Evolutionary conservation across 176 grass and related monocot species (phyloP).

Genomic region (Tuctoria greenei): DNA sequence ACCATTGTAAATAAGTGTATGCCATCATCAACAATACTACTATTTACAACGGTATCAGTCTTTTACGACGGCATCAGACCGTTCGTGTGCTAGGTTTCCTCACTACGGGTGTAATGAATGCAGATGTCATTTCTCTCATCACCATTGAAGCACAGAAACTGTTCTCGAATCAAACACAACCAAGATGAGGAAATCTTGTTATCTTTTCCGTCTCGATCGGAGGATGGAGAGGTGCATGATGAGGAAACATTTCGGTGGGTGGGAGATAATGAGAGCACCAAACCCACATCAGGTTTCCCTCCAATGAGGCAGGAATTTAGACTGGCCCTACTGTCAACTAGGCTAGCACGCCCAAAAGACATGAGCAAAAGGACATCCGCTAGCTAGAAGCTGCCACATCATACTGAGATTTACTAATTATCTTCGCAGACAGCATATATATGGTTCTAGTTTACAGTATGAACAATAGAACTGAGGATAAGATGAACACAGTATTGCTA

Average conservation of each 20-base stretch:
- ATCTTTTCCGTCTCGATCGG: too few species aligned
- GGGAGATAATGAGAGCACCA: conserved; percentile 18
- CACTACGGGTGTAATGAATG: too few species aligned
- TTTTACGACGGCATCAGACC: too few species aligned
- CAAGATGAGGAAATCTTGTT: too few species aligned
- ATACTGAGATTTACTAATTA: neutral
- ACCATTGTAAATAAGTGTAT: too few species aligned
- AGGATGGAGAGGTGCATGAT: neutral
- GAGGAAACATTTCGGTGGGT: conserved; percentile 18
- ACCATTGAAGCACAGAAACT: neutral
- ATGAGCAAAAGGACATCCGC: neutral
- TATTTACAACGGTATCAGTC: too few species aligned
- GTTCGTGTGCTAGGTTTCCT: too few species aligned
- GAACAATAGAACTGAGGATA: neutral
- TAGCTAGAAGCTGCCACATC: neutral
- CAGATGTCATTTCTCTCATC: neutral
- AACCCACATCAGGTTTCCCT: conserved; percentile 13
- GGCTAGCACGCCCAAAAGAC: neutral
- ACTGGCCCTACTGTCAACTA: neutral
- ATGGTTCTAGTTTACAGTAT: neutral
- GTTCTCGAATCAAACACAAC: neutral
- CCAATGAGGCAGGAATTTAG: conserved; percentile 20
- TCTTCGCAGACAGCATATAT: neutral
- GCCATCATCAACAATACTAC: too few species aligned
- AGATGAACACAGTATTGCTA: neutral